Base-by-base conservation (phyloP, 805 yeast species). In the Suhomyces xylopsoci region DNA sequence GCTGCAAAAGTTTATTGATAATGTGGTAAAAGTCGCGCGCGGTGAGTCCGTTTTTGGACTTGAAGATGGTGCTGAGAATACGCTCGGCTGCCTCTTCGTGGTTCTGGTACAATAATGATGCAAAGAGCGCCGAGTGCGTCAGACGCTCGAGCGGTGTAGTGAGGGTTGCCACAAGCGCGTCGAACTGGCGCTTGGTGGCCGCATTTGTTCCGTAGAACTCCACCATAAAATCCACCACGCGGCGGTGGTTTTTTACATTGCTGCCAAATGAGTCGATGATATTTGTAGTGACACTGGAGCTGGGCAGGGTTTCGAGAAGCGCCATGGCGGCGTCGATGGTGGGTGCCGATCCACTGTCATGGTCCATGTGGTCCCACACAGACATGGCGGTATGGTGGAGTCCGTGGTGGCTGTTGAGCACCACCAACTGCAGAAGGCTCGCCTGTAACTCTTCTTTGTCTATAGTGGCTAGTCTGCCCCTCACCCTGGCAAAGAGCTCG, bases 71-170 rank as follows among this genome's bases (percentile, higher is more conserved):
- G 52, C 61, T 64, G 17, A 69, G 58, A 25, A 72, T 56, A 49
- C 58, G 62, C 41, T 69, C 69, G 0, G 75, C 65, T 5, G 66
- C 71, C 2, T 50, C 55, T 32, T 64, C 69, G 44, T 65, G 63
- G 43, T 64, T 61, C 49, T 63, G 68, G 12, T 40, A 25, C 36
- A 70, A 51, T 46, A 73, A 72, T 6, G 67, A 58, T 17, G 60
- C 55, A 46, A 74, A 67, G 28, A 75, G 58, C 55, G 65, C 66
- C 4, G 74, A 64, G 6, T 74, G 55, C 2, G 74, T 64, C 59
- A 64, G 65, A 22, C 76, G 55, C 26, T 60, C 56, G n/a, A 73
- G 54, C 7, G 75, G 76, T 5, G 71, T 62, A n/a, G 48, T 53
- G 15, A 71, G 55, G 30, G 52, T 47, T 28, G 60, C 57, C 6